Conservation (phyloP, 1,284 basidiomycete species). For the Neolentinus lepideus region DNA sequence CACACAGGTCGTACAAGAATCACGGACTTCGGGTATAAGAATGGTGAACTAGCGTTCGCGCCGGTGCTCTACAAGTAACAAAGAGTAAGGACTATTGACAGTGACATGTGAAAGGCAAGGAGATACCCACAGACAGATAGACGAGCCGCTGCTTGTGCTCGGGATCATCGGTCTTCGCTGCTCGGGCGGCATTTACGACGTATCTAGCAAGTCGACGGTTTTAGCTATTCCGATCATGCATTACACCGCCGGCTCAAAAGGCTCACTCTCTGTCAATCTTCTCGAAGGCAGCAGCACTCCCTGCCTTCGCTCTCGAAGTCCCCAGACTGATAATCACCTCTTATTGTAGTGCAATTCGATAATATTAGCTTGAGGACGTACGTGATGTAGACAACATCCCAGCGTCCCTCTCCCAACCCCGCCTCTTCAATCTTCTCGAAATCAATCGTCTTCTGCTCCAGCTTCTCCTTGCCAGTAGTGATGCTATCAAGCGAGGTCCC, state of each 20-base stretch:
- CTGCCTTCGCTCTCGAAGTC: constrained; percentile 53
- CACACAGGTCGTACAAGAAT: not conserved
- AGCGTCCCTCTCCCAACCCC: constrained; percentile 43
- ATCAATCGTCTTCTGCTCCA: constrained; percentile 56
- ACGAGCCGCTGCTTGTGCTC: constrained; percentile 47
- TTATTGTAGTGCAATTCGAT: not conserved
- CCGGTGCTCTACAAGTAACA: constrained; percentile 30
- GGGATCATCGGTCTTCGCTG: constrained; percentile 43
- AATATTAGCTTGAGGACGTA: constrained; percentile 23
- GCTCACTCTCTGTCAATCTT: constrained; percentile 70
- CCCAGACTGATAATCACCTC: constrained; percentile 40
- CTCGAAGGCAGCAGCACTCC: constrained; percentile 57
- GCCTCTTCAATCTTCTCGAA: constrained; percentile 55
- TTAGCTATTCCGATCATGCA: not conserved
- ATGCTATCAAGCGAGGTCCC: constrained; percentile 35
- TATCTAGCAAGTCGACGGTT: constrained; percentile 37
- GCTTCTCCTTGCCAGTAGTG: constrained; percentile 33
- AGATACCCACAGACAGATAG: constrained; percentile 55
- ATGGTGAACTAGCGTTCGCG: constrained; percentile 39
- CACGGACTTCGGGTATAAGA: constrained; percentile 43
- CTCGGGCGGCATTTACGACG: constrained; percentile 62
- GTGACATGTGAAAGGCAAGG: constrained; percentile 2
- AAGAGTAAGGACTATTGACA: not conserved
- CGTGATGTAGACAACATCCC: constrained; percentile 66
- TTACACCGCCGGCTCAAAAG: constrained; percentile 5